Evolutionary conservation across 495 filamentous ascomycete species (phyloP).

Genomic region (Penicillium arizonense): DNA sequence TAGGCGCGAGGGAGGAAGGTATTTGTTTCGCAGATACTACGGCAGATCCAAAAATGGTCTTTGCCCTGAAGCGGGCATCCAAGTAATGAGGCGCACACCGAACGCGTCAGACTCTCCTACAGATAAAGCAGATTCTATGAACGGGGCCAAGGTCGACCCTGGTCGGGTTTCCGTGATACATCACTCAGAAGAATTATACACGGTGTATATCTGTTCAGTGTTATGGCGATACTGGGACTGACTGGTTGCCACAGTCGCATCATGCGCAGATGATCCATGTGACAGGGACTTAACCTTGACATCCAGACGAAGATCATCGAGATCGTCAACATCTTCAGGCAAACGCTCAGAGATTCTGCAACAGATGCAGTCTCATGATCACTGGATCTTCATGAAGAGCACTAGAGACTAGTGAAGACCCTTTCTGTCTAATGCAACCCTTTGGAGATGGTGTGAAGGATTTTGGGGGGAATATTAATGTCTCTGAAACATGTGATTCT

Average conservation of each 20-base stretch:
- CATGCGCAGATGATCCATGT: constrained; percentile 8
- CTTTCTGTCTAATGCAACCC: constrained; percentile 5
- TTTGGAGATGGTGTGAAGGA: neutral
- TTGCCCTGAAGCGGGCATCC: constrained; percentile 27
- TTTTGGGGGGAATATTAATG: neutral
- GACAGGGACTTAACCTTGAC: neutral
- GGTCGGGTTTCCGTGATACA: neutral
- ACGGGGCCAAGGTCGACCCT: neutral
- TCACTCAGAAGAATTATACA: neutral
- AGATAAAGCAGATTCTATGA: neutral
- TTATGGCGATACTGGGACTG: constrained; percentile 1
- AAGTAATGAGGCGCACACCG: neutral
- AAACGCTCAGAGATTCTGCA: neutral
- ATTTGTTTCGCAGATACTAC: constrained; percentile 51
- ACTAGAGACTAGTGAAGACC: neutral
- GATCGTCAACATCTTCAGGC: constrained; percentile 5
- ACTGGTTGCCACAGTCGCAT: neutral
- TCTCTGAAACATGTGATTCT: constrained; percentile 8
- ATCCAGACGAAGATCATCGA: constrained; percentile 5
- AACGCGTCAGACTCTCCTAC: constrained; percentile 8
- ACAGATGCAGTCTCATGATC: constrained; percentile 4
- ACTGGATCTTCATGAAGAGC: neutral
- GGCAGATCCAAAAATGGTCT: constrained; percentile 41
- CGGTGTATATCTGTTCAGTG: neutral
- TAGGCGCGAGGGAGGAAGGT: constrained; percentile 45